These are phyloP conservation scores for Lizonia empirigonia DNA, from an alignment of 2,329 filamentous ascomycete genomes.

Conservation along the genomic window DNA sequence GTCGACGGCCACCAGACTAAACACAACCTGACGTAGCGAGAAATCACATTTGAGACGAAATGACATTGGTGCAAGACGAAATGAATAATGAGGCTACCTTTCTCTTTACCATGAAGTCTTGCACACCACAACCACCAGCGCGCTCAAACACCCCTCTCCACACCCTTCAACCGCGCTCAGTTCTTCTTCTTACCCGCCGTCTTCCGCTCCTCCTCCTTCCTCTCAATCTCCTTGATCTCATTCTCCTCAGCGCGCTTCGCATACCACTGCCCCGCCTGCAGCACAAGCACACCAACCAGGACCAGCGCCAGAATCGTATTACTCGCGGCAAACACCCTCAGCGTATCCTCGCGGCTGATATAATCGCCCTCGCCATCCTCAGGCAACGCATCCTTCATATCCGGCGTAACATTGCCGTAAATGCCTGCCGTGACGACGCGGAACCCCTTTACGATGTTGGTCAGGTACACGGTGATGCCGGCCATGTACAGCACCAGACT, in stretches of 20 bases:
- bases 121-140: neutral
- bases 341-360: slow-evolving; percentile 82
- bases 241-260: slow-evolving; percentile 90
- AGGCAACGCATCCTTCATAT: slow-evolving; percentile 36
- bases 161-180: slow-evolving; percentile 8
- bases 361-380: slow-evolving; percentile 61
- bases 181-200: slow-evolving; percentile 45
- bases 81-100: neutral
- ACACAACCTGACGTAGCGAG: neutral
- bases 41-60: neutral
- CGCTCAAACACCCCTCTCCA: neutral
- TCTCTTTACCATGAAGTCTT: neutral
- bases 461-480: slow-evolving; percentile 88
- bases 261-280: slow-evolving; percentile 99
- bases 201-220: slow-evolving; percentile 45
- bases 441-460: slow-evolving; percentile 95
- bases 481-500: slow-evolving; percentile 77
- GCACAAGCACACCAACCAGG: slow-evolving; percentile 84
- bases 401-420: slow-evolving; percentile 59
- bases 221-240: slow-evolving; percentile 71
- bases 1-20: neutral
- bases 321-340: slow-evolving; percentile 89
- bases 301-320: slow-evolving; percentile 96
- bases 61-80: neutral
- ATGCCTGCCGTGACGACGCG: slow-evolving; percentile 77